Evolutionary conservation across 78 protist genomes (phyloP).

Genomic region (Dictyostelium citrinum): DNA sequence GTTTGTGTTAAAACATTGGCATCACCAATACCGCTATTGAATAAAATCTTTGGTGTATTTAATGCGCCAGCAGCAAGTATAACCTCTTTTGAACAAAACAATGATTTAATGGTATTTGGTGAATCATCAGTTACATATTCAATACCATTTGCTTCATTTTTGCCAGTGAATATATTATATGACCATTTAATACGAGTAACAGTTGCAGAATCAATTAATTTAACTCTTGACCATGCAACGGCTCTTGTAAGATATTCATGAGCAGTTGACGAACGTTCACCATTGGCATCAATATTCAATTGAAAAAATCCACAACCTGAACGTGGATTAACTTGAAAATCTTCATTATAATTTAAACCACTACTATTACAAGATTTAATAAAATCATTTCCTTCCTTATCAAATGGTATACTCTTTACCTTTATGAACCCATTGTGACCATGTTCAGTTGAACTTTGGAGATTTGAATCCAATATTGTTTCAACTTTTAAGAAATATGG

Average conservation of each 20-base stretch:
- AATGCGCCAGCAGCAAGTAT: conserved; percentile 66
- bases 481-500: conserved; percentile 35
- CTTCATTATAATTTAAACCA: conserved; percentile 37
- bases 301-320: conserved; percentile 65
- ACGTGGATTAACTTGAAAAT: conserved; percentile 11
- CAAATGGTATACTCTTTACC: conserved; percentile 44
- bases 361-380: background rate
- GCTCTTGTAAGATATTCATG: conserved; percentile 21
- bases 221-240: background rate
- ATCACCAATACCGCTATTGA: conserved; percentile 68
- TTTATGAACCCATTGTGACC: conserved; percentile 55
- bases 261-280: conserved; percentile 47
- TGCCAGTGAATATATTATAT: background rate
- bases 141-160: background rate
- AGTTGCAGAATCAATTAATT: background rate
- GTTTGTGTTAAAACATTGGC: background rate
- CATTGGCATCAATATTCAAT: conserved; percentile 36
- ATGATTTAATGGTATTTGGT: background rate
- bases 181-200: conserved; percentile 13
- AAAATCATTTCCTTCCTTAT: conserved; percentile 32
- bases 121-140: background rate
- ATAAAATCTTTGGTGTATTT: conserved; percentile 68
- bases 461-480: background rate
- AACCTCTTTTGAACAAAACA: conserved; percentile 9
- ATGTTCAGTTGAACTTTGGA: background rate